Evolutionary conservation across 1,284 basidiomycete species (phyloP).

Genomic region (Flammula alnicola): DNA sequence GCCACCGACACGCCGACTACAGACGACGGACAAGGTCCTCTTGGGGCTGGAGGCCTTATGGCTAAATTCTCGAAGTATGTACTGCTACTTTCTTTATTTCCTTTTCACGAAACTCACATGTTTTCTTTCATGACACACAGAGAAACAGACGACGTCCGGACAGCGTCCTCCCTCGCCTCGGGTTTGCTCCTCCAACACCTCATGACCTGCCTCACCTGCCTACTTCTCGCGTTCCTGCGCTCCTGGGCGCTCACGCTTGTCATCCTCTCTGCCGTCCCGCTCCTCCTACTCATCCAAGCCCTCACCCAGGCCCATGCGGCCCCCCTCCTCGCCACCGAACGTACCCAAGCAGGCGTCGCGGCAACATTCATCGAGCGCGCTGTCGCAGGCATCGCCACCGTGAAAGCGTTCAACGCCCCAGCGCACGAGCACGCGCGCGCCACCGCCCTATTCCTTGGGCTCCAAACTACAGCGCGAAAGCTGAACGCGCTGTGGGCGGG

Average conservation of each 20-base stretch:
- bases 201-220: constrained; percentile 79
- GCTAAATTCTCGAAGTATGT: constrained; percentile 88
- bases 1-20: constrained; percentile 46
- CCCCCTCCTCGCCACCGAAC: constrained; percentile 74
- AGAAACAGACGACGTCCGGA: constrained; percentile 93
- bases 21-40: constrained; percentile 38
- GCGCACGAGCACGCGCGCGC: constrained; percentile 61
- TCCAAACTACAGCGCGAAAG: constrained; percentile 54
- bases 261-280: constrained; percentile 87
- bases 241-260: constrained; percentile 89
- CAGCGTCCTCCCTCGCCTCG: constrained; percentile 78
- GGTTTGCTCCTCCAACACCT: constrained; percentile 83
- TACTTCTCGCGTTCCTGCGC: constrained; percentile 81
- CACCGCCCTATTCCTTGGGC: constrained; percentile 47
- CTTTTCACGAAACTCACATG: constrained; percentile 14
- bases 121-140: too few species aligned
- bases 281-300: constrained; percentile 77
- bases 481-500: constrained; percentile 82
- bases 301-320: constrained; percentile 73
- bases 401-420: constrained; percentile 95
- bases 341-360: constrained; percentile 69
- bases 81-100: neutral
- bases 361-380: constrained; percentile 84
- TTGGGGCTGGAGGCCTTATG: constrained; percentile 93
- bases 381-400: constrained; percentile 82